Evolutionary conservation across 768 basidiomycete species (phyloP), one percentile per base, ranked within the genome.

Genomic region (Termitomyces sp.): DNA sequence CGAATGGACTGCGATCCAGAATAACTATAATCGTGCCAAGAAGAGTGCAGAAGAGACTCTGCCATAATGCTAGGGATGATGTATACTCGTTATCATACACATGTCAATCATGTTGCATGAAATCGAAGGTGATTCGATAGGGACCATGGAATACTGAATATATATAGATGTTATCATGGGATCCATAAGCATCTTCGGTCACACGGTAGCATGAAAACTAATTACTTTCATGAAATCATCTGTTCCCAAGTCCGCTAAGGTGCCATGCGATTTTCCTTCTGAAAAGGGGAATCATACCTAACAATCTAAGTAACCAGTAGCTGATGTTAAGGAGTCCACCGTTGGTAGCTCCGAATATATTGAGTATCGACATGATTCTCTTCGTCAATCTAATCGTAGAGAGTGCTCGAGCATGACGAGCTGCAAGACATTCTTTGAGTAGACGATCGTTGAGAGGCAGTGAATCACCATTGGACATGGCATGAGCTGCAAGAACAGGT

Each of bases 1-100:
- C 30, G 87, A 90, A 63, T 88, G 86, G 85, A 75, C 75, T 52
- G 67, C 77, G 6, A 74, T 87, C 50, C 82, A 75, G 81, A 69
- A 69, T n/a, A 89, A 86, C 66, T 86, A 85, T 63, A 71, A 73
- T 30, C 82, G 86, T 14, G 70, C 77, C 10, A 79, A 78, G 50
- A 70, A 68, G 54, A 54, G 51, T 40, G 45, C 54, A 4, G 50
- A 57, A 22, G 35, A 52, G 26, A 44, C 3, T n/a, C 7, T 40
- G 54, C 56, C 40, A 56, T 54, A 53, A 48, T 33, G 2, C 12
- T 6, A 22, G 33, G 26, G 26, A 26, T 9, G 20, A 35, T 50
- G 16, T 24, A 56, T 48, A 40, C n/a, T 40, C 20, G 26, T n/a
- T 24, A 24, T 59, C 35, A 20, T 43, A 49, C 24, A n/a, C 49